Percentiles rank a stretch among this genome's conserved stretches.
Evolutionary conservation across 2,329 filamentous ascomycete species (phyloP).

Genomic region (Pseudogymnoascus sp.): DNA sequence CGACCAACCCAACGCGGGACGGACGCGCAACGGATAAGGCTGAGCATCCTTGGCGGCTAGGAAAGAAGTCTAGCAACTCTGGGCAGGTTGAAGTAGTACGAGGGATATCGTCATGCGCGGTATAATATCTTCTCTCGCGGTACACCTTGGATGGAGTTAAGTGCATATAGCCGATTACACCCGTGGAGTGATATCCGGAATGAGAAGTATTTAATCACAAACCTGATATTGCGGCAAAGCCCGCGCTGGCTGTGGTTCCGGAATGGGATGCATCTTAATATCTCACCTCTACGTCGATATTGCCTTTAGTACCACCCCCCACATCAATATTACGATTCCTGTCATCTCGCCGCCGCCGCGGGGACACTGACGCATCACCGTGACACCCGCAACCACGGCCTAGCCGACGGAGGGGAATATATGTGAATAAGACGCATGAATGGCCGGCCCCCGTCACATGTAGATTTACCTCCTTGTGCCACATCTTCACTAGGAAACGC

Average conservation of each 20-base stretch:
- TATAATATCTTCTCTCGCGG: background rate
- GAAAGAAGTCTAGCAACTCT: background rate
- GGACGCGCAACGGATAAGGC: constrained; percentile 1
- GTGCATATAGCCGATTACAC: background rate
- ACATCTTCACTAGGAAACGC: background rate
- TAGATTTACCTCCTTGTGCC: background rate
- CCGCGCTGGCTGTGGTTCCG: background rate
- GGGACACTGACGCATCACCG: background rate
- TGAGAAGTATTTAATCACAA: background rate
- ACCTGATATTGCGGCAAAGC: background rate
- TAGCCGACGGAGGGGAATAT: background rate
- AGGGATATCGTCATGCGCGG: background rate
- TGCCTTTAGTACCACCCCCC: background rate
- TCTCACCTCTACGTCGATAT: background rate
- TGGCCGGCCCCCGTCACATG: background rate
- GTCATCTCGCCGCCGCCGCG: background rate
- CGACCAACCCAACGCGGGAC: background rate
- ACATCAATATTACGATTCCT: background rate
- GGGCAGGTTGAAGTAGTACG: background rate
- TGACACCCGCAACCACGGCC: background rate
- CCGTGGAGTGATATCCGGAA: background rate
- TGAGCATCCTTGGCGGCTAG: background rate
- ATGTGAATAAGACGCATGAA: background rate
- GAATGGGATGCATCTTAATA: background rate
- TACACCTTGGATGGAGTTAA: background rate